Evolutionary conservation across 2,329 filamentous ascomycete genomes (phyloP).

Genomic region (Pestalotiopsis sp.): DNA sequence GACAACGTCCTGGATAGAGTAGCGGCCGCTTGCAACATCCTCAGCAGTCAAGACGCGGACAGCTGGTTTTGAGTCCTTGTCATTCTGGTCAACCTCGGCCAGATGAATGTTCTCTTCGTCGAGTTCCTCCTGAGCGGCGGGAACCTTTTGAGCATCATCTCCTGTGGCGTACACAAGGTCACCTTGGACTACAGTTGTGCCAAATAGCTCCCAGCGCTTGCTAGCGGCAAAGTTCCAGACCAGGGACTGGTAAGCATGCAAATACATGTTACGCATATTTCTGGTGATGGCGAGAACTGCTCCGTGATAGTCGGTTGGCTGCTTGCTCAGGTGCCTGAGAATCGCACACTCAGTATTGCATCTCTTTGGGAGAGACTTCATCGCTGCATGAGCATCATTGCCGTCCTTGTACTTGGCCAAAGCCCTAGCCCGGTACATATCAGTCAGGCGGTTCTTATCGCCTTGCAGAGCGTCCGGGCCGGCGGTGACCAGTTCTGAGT

Average conservation of each 20-base stretch:
- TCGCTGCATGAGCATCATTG: conserved; percentile 60
- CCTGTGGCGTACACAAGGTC: conserved; percentile 72
- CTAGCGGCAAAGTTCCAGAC: conserved; percentile 91
- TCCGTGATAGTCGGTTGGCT: conserved; percentile 72
- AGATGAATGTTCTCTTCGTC: conserved; percentile 67
- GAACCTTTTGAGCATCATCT: conserved; percentile 32
- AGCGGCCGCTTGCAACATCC: conserved; percentile 78
- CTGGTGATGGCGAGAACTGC: conserved; percentile 80
- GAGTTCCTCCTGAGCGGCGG: conserved; percentile 59
- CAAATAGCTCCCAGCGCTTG: conserved; percentile 77
- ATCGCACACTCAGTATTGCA: conserved; percentile 81
- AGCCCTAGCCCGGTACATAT: conserved; percentile 76
- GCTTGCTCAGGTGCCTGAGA: conserved; percentile 72
- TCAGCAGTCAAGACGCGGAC: conserved; percentile 74
- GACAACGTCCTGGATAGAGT: conserved; percentile 84
- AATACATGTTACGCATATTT: conserved; percentile 88
- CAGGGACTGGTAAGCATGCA: conserved; percentile 93
- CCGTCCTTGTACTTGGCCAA: conserved; percentile 73
- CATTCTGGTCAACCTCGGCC: conserved; percentile 44
- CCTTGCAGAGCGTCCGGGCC: conserved; percentile 37
- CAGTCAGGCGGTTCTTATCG: conserved; percentile 64
- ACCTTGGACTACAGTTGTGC: conserved; percentile 75
- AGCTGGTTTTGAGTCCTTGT: conserved; percentile 47
- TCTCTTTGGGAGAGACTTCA: conserved; percentile 73
- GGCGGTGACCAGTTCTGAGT: conserved; percentile 59